Conservation (phyloP, 164 flowering plant genomes). For the Magnolia kwangsiensis region DNA sequence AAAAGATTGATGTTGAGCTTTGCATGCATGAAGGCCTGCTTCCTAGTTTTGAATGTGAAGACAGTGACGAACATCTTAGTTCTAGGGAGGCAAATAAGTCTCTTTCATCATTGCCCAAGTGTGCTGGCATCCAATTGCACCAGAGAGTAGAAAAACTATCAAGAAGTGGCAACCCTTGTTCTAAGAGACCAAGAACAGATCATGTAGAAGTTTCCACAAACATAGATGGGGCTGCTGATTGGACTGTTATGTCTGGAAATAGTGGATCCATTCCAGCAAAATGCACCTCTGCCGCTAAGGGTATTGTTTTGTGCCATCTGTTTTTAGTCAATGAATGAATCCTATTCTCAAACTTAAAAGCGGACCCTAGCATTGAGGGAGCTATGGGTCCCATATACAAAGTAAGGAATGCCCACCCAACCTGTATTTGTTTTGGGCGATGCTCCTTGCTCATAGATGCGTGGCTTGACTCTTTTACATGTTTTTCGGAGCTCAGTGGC, state of each 20-base stretch:
- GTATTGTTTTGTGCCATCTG: background rate
- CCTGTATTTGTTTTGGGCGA: background rate
- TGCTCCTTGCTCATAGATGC: background rate
- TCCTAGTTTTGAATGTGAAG: slow-evolving; percentile 23
- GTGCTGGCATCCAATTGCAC: slow-evolving; percentile 21
- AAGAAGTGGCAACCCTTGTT: slow-evolving; percentile 35
- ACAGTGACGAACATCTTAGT: slow-evolving; percentile 13
- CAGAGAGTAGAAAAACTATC: slow-evolving; percentile 33
- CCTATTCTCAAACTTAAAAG: background rate
- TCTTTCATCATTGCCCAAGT: slow-evolving; percentile 15
- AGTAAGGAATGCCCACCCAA: background rate
- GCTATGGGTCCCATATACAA: background rate
- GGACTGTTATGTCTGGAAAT: slow-evolving; percentile 24
- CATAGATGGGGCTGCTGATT: slow-evolving; percentile 28
- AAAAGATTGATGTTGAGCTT: slow-evolving; percentile 23
- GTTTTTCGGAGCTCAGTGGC: too few relatives aligned
- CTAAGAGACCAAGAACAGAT: slow-evolving; percentile 42
- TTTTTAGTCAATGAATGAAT: background rate
- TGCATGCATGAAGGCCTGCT: slow-evolving; percentile 18
- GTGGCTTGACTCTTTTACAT: too few relatives aligned
- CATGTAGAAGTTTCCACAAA: slow-evolving; percentile 31
- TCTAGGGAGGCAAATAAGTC: slow-evolving; percentile 18
- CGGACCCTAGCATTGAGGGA: background rate
- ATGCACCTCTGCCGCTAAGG: slow-evolving; percentile 29
- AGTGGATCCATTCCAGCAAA: slow-evolving; percentile 28